Base-by-base conservation (phyloP, 1,284 basidiomycete species). In the Pseudozyma thailandica region DNA sequence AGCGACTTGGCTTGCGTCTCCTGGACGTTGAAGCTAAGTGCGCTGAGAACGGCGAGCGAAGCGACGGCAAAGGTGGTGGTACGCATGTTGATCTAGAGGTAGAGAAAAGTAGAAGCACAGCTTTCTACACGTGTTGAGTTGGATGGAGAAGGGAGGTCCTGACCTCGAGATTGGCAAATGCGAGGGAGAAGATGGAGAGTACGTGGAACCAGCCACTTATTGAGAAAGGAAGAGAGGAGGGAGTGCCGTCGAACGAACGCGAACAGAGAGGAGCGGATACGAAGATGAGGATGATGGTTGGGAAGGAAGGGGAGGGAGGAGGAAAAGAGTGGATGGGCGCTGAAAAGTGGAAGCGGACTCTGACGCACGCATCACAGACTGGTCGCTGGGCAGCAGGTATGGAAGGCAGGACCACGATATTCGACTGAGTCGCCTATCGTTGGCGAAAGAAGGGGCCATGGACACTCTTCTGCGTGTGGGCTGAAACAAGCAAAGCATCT, bases 1-100 rank as follows among this genome's bases (percentile, higher is more conserved):
- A 71, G 60, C 52, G 60, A 52, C 61, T 61, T 71, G 44, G 68
- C 68, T n/a, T 64, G 44, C 20, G 50, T 52, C 56, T 50, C 47
- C 25, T 42, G 60, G 44, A 52, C 50, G 45, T 39, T 51, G 37
- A 53, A 60, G 52, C 61, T 54, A 18, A 64, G 49, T 23, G 46
- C 52, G 53, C 61, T 52, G 33, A 71, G 56, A 43, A 71, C 47
- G 18, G 61, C 68, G 33, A 71, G 60, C 35, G 49, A 55, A 21
- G 61, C 68, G 31, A 64, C 56, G 42, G 56, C 46, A 33, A 64
- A 54, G 46, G 56, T 23, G 33, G 60, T 45, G 49, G 50, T 38
- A 12, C 60, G 68, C 68, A 71, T 70, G 16, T 31, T 61, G 23
- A 35, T n/a, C 39, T 25, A 18, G 23, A 25, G 30, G 28, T 43